Percentiles rank a stretch among this genome's conserved stretches.
Conservation (phyloP, 169 alveolate genomes). For the Plasmodium gallinaceum region DNA sequence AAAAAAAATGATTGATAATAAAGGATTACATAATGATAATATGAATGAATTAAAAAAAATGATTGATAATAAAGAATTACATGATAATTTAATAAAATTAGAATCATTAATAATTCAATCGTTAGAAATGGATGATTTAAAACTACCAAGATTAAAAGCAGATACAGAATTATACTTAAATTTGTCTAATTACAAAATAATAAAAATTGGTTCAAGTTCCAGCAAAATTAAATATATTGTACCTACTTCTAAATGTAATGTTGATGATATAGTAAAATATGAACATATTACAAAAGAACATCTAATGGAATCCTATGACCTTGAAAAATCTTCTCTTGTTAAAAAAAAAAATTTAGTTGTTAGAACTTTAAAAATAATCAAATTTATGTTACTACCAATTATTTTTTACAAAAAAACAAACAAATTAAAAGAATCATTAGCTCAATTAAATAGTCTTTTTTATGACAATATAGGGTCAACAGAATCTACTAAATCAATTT, state of each 20-base stretch:
- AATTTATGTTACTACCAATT: slow-evolving; percentile 1
- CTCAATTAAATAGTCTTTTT: slow-evolving; percentile 1
- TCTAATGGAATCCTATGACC: slow-evolving; percentile 1
- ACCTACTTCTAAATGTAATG: not conserved
- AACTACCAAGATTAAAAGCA: slow-evolving; percentile 10
- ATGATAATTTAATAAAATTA: slow-evolving; percentile 19
- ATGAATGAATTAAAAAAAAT: slow-evolving; percentile 21
- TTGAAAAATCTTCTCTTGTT: not conserved
- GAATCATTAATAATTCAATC: slow-evolving; percentile 26
- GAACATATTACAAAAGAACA: slow-evolving; percentile 31
- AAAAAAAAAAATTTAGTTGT: slow-evolving; percentile 10
- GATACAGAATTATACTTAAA: slow-evolving; percentile 7
- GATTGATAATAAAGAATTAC: slow-evolving; percentile 21
- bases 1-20: slow-evolving; percentile 32
- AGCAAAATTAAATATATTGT: not conserved
- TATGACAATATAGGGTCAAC: not conserved
- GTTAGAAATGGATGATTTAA: slow-evolving; percentile 18
- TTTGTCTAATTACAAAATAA: slow-evolving; percentile 24
- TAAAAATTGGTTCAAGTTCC: not conserved
- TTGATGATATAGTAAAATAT: slow-evolving; percentile 34
- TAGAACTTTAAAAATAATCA: slow-evolving; percentile 14
- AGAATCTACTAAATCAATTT: not conserved
- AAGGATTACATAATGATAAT: slow-evolving; percentile 19
- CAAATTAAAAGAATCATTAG: slow-evolving; percentile 3
- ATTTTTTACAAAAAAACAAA: not conserved